Conservation (phyloP, 371 early-diverging fungal species). For the Saksenaea vasiformis region DNA sequence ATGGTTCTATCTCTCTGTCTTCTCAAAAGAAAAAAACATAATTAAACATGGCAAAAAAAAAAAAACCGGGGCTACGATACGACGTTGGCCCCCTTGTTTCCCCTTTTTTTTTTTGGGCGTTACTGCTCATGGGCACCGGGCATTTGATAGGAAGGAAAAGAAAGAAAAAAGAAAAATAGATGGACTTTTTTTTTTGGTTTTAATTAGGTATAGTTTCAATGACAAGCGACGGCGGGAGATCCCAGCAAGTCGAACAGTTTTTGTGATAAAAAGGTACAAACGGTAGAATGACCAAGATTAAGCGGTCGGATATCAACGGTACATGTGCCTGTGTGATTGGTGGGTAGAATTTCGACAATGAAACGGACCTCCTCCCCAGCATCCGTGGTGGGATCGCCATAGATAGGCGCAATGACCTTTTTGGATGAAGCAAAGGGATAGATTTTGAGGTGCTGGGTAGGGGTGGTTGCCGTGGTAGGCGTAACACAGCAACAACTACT, state of each 20-base stretch:
- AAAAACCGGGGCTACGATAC: no score
- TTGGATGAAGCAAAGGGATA: background rate
- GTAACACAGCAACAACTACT: background rate
- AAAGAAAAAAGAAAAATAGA: background rate
- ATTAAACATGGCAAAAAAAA: no score
- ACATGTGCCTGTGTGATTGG: constrained; percentile 74
- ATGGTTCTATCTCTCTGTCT: background rate
- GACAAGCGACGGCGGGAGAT: background rate
- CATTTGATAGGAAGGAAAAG: background rate
- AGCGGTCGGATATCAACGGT: constrained; percentile 79
- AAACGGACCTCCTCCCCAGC: constrained; percentile 71
- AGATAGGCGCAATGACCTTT: constrained; percentile 61
- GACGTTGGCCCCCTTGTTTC: no score
- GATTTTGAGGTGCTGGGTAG: background rate
- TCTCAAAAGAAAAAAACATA: background rate
- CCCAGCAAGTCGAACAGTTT: constrained; percentile 51
- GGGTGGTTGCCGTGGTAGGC: background rate
- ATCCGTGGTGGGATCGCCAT: constrained; percentile 83
- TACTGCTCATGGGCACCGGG: background rate
- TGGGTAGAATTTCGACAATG: constrained; percentile 74
- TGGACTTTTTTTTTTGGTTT: background rate
- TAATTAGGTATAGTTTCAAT: background rate
- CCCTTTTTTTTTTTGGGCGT: background rate
- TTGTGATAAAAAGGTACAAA: constrained; percentile 82
- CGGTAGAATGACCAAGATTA: constrained; percentile 82